These are phyloP conservation scores for Russula abietina DNA, from an alignment of 768 basidiomycete genomes.

Conservation along the genomic window DNA sequence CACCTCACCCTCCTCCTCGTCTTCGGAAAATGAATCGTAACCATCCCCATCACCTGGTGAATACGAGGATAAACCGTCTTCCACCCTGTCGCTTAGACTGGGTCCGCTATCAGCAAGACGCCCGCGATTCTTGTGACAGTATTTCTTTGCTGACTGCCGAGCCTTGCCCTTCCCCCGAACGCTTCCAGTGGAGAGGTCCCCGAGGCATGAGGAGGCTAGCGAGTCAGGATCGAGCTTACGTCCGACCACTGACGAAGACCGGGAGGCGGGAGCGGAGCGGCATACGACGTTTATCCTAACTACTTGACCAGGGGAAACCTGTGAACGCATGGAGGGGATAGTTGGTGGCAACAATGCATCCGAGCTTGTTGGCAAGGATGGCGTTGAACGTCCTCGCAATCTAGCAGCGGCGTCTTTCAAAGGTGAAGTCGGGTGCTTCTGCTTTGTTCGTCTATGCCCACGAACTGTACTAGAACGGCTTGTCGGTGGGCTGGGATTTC, in stretches of 20 bases:
- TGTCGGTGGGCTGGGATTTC: conserved; percentile 2
- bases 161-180: conserved; percentile 30
- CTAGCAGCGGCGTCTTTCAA: conserved; percentile 26
- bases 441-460: conserved; percentile 24
- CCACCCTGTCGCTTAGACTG: conserved; percentile 38
- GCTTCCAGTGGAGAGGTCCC: conserved; percentile 21
- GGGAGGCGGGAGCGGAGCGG: conserved; percentile 62
- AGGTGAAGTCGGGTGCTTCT: conserved; percentile 28
- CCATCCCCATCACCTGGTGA: conserved; percentile 25
- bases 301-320: conserved; percentile 38
- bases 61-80: conserved; percentile 50
- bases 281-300: conserved; percentile 56
- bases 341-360: conserved; percentile 18
- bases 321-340: conserved; percentile 20
- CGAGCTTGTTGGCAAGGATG: conserved; percentile 3
- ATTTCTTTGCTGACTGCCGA: conserved; percentile 7
- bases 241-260: conserved; percentile 43
- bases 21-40: conserved; percentile 30
- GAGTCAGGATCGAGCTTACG: conserved; percentile 14
- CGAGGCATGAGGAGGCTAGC: conserved; percentile 2
- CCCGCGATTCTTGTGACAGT: conserved; percentile 27
- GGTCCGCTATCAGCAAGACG: conserved; percentile 29
- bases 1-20: conserved; percentile 51
- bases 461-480: conserved; percentile 22
- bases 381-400: conserved; percentile 5